These are phyloP conservation scores for Pholiota conissans DNA, from an alignment of 768 basidiomycete genomes.

Conservation along the genomic window DNA sequence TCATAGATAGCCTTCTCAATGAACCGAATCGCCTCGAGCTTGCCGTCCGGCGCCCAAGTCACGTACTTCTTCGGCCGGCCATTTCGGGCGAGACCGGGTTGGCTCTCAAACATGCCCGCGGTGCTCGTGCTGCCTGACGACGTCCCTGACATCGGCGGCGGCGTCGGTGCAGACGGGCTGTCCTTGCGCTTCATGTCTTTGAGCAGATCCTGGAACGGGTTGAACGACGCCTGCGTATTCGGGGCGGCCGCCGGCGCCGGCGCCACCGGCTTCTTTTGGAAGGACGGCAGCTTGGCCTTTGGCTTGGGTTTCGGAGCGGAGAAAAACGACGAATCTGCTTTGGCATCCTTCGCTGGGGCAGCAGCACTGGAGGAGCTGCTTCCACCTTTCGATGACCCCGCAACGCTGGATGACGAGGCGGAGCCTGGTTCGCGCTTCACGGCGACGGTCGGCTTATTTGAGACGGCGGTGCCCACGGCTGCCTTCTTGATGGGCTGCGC, in stretches of 20 bases:
- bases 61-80: constrained; percentile 77
- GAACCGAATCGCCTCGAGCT: constrained; percentile 72
- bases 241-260: constrained; percentile 57
- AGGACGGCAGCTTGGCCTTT: constrained; percentile 83
- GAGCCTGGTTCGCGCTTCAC: constrained; percentile 57
- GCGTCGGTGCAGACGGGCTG: constrained; percentile 62
- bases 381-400: background rate
- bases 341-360: constrained; percentile 57
- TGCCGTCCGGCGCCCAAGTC: constrained; percentile 73
- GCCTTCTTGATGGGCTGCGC: constrained; percentile 61
- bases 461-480: constrained; percentile 47
- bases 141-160: constrained; percentile 60
- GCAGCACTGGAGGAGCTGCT: background rate
- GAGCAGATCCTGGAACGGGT: constrained; percentile 83
- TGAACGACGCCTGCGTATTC: constrained; percentile 70
- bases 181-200: constrained; percentile 67
- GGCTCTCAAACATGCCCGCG: constrained; percentile 16
- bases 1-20: constrained; percentile 90
- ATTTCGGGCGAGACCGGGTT: constrained; percentile 33
- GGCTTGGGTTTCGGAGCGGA: constrained; percentile 84
- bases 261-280: constrained; percentile 71
- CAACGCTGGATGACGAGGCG: background rate
- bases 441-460: constrained; percentile 35
- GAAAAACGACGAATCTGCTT: constrained; percentile 87
- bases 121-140: constrained; percentile 30